These are phyloP conservation scores for Diaporthe velutina DNA, from an alignment of 2,329 filamentous ascomycete species.

Conservation along the genomic window DNA sequence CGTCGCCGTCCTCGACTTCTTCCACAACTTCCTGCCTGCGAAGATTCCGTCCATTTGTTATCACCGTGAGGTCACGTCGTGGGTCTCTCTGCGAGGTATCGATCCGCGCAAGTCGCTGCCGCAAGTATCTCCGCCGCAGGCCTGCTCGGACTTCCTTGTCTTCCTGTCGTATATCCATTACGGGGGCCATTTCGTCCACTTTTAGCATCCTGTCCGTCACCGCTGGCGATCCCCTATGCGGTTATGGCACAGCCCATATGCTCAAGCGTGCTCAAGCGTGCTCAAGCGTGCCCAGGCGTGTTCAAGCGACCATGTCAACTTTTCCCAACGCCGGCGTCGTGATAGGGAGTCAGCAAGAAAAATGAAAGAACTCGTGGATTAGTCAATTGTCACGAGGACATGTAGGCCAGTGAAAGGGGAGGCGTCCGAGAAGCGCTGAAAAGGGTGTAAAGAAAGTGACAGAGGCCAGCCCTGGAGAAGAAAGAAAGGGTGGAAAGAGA, in stretches of 20 bases:
- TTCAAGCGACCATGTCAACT: conserved; percentile 37
- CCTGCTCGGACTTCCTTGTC: background rate
- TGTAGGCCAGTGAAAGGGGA: background rate
- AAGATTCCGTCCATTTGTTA: background rate
- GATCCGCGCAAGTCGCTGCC: conserved; percentile 18
- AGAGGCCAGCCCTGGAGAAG: conserved; percentile 39
- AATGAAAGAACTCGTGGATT: background rate
- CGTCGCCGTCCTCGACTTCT: conserved; percentile 15
- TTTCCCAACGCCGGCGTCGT: conserved; percentile 38
- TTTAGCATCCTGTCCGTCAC: conserved; percentile 30
- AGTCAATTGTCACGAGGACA: background rate
- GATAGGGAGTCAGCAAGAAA: background rate
- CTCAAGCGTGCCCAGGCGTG: conserved; percentile 7
- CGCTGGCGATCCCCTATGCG: conserved; percentile 18
- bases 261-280: conserved; percentile 12
- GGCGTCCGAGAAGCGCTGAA: background rate
- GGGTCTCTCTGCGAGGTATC: background rate
- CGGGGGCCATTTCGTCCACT: conserved; percentile 38
- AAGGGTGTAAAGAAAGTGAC: conserved; percentile 19
- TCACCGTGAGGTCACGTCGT: background rate
- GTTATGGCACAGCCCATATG: conserved; percentile 19
- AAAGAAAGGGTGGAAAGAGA: conserved; percentile 8
- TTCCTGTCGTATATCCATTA: conserved; percentile 29
- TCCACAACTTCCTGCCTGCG: conserved; percentile 18
- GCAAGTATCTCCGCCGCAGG: conserved; percentile 8